Percentiles rank a stretch among this genome's conserved stretches.
Conservation (phyloP, 257 asterid species). For the Fraxinus excelsior region DNA sequence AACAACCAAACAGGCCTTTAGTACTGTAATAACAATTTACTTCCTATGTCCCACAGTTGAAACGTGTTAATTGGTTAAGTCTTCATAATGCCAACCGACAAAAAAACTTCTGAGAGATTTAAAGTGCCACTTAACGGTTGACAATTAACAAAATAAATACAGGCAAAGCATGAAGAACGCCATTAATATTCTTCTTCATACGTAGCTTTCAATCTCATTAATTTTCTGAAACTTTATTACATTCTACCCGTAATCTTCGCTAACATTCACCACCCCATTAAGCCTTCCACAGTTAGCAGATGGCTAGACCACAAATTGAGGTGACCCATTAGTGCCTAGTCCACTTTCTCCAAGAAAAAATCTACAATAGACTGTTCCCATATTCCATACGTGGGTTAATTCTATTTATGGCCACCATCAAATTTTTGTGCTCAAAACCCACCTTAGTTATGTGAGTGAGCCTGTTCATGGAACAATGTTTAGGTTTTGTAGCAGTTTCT, state of each 20-base stretch:
- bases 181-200: slow-evolving; percentile 4
- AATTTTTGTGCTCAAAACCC: slow-evolving; percentile 30
- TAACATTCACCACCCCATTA: slow-evolving; percentile 24
- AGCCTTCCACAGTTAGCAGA: background rate
- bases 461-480: slow-evolving; percentile 33
- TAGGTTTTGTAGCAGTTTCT: slow-evolving; percentile 30
- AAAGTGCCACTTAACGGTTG: slow-evolving; percentile 23
- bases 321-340: slow-evolving; percentile 31
- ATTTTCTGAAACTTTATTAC: slow-evolving; percentile 18
- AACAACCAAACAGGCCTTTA: background rate
- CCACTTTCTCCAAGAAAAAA: slow-evolving; percentile 39
- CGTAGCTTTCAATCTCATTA: slow-evolving; percentile 26
- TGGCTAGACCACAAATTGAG: slow-evolving; percentile 35
- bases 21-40: background rate
- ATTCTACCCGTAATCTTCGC: slow-evolving; percentile 36
- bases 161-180: background rate
- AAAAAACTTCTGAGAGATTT: slow-evolving; percentile 16
- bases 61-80: slow-evolving; percentile 18
- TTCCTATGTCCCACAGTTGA: background rate
- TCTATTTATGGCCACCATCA: slow-evolving; percentile 34
- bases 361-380: slow-evolving; percentile 14
- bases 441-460: slow-evolving; percentile 31
- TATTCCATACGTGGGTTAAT: slow-evolving; percentile 30
- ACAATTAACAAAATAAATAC: slow-evolving; percentile 6
- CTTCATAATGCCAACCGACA: slow-evolving; percentile 29